Evolutionary conservation across 345 rosid species (phyloP).

Genomic region (Excoecaria agallocha): DNA sequence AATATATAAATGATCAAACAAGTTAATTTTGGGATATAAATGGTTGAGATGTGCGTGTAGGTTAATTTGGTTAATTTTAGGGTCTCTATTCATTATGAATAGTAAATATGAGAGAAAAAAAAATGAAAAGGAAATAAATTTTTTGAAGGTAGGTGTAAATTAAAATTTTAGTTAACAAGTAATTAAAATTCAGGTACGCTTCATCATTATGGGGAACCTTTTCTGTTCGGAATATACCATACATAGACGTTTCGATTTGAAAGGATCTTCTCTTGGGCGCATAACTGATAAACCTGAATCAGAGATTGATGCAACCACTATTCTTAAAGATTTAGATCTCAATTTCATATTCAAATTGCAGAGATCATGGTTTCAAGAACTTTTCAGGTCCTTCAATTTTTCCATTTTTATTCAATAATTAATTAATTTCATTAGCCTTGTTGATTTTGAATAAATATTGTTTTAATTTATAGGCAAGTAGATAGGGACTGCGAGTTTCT

Average conservation of each 20-base stretch:
- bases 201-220: slow-evolving; percentile 91
- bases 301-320: slow-evolving; percentile 71
- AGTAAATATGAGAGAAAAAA: too few relatives aligned
- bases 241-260: slow-evolving; percentile 83
- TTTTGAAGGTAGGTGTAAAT: too few relatives aligned
- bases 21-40: too few relatives aligned
- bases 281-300: slow-evolving; percentile 77
- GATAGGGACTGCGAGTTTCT: slow-evolving; percentile 91
- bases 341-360: slow-evolving; percentile 80
- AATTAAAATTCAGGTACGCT: slow-evolving; percentile 55
- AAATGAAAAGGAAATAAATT: too few relatives aligned
- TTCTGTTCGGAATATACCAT: slow-evolving; percentile 72
- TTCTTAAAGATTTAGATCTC: slow-evolving; percentile 84
- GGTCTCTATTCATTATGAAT: too few relatives aligned
- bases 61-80: too few relatives aligned
- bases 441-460: slow-evolving; percentile 11
- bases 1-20: too few relatives aligned
- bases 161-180: too few relatives aligned
- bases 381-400: slow-evolving; percentile 42
- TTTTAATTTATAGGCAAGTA: slow-evolving; percentile 54
- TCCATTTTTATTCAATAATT: neutral
- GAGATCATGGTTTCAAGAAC: slow-evolving; percentile 84
- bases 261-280: slow-evolving; percentile 95
- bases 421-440: neutral
- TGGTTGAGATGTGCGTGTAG: too few relatives aligned